phyloP scores from a whole-genome alignment of 164 flowering plant species.

The Akebia trifoliata region DNA sequence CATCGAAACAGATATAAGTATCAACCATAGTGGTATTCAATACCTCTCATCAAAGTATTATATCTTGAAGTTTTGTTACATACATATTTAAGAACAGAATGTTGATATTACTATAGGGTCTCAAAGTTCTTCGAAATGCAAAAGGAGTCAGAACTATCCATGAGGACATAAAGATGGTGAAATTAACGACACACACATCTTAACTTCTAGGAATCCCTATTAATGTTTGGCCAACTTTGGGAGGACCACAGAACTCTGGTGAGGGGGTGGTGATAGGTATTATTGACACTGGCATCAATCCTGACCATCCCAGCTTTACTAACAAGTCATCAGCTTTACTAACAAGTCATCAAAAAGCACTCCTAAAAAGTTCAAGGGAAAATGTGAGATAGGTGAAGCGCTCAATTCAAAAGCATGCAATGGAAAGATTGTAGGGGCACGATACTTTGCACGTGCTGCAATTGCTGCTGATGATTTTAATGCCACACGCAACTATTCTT shows the following conservation, averaged over 20 bases:
- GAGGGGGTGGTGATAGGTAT: constrained; percentile 42
- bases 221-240: constrained; percentile 37
- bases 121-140: constrained; percentile 22
- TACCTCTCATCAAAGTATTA: no score
- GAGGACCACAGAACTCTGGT: constrained; percentile 33
- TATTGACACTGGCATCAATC: constrained; percentile 47
- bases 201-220: constrained; percentile 33
- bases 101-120: constrained; percentile 20
- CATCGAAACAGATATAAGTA: no score
- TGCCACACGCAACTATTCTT: constrained; percentile 32
- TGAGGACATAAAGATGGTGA: constrained; percentile 38
- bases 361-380: constrained; percentile 32
- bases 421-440: constrained; percentile 47
- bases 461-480: constrained; percentile 40
- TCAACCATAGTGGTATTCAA: no score
- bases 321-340: no score
- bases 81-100: no score
- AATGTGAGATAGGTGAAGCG: constrained; percentile 25
- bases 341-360: not conserved
- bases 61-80: no score
- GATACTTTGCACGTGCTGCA: constrained; percentile 38
- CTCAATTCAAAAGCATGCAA: constrained; percentile 35
- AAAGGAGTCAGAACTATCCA: constrained; percentile 29
- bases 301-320: constrained; percentile 41
- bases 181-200: constrained; percentile 42